Base-by-base conservation (phyloP, 139 green algal genomes). In the Coelastrella sp. region DNA sequence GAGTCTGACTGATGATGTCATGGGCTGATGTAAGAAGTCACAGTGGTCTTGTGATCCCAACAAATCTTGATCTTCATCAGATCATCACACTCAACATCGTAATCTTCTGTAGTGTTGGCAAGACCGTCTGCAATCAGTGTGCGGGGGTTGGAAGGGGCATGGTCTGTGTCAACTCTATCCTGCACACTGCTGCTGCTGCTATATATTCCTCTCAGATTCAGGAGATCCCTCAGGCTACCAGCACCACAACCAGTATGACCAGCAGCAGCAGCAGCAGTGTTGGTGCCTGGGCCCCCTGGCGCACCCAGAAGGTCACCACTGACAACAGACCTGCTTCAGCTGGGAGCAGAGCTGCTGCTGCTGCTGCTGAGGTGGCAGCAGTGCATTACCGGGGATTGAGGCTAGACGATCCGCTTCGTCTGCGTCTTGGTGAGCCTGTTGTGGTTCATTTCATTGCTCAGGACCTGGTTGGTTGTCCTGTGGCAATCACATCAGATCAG, bases 201-300 rank as follows among this genome's bases (percentile, higher is more conserved):
- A 23, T 23, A 15, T 11, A 2, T 37, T 1, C 25, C 21, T 15
- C 30, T 35, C 63, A 73, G 63, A 73, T 17, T 23, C 63, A 73
- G 11, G 63, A 73, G 7, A 8, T 19, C 19, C 63, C 7, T 17
- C 63, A 73, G 41, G 63, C 63, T 30, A 32, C 63, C 30, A 73
- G 63, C 63, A 72, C 27, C 63, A 40, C 27, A 27, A 72, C 8
- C 32, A 48, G 11, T 38, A 32, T 8, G 19, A 32, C 63, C 57
- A 66, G 21, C 57, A 66, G 23, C 57, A 66, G 57, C 57, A 30
- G 57, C 57, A 66, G 57, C 57, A 51, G 34, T 15, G 19, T 75
- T 25, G 66, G 66, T 32, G 66, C 66, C 35, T 75, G 66, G 66
- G 35, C 66, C 3, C 66, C 66, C 15, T 75, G 66, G 66, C 63